These are phyloP conservation scores for Nicotiana sylvestris DNA, from an alignment of 257 asterid species.

Conservation along the genomic window DNA sequence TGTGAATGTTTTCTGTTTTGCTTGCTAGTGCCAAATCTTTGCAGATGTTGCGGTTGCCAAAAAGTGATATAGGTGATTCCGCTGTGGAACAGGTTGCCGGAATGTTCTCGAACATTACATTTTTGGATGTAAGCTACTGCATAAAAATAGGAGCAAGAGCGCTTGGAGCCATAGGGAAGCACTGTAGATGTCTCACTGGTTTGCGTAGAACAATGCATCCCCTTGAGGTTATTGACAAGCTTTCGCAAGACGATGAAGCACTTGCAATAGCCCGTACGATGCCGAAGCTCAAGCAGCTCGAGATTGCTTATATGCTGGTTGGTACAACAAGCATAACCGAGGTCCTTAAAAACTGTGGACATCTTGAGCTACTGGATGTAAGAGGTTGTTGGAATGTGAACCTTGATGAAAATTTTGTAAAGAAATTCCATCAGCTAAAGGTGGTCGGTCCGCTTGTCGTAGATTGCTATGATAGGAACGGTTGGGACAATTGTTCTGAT, in stretches of 20 bases:
- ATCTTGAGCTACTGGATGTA: slow-evolving; percentile 63
- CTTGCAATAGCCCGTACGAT: slow-evolving; percentile 64
- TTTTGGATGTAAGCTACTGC: slow-evolving; percentile 80
- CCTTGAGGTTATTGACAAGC: slow-evolving; percentile 49
- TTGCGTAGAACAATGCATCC: slow-evolving; percentile 78
- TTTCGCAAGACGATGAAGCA: slow-evolving; percentile 76
- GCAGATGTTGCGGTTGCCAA: slow-evolving; percentile 48
- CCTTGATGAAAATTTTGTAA: slow-evolving; percentile 48
- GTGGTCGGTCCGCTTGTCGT: slow-evolving; percentile 58
- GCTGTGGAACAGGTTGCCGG: slow-evolving; percentile 38
- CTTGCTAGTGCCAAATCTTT: slow-evolving; percentile 69
- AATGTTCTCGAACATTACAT: slow-evolving; percentile 44
- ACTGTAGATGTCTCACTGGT: slow-evolving; percentile 53
- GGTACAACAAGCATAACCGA: slow-evolving; percentile 46
- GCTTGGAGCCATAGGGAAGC: slow-evolving; percentile 59
- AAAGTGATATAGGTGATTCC: slow-evolving; percentile 51
- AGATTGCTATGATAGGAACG: slow-evolving; percentile 48
- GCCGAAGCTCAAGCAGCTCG: slow-evolving; percentile 77
- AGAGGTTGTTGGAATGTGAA: slow-evolving; percentile 85
- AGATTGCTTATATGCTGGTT: slow-evolving; percentile 71
- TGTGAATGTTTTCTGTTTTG: slow-evolving; percentile 10
- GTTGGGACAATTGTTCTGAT: slow-evolving; percentile 66
- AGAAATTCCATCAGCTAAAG: slow-evolving; percentile 41
- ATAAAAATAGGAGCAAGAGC: slow-evolving; percentile 58
- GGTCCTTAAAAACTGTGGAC: slow-evolving; percentile 49